Percentiles rank a stretch among this genome's conserved stretches.
Conservation (phyloP, 2,329 filamentous ascomycete species). For the Biscogniauxia sp. region DNA sequence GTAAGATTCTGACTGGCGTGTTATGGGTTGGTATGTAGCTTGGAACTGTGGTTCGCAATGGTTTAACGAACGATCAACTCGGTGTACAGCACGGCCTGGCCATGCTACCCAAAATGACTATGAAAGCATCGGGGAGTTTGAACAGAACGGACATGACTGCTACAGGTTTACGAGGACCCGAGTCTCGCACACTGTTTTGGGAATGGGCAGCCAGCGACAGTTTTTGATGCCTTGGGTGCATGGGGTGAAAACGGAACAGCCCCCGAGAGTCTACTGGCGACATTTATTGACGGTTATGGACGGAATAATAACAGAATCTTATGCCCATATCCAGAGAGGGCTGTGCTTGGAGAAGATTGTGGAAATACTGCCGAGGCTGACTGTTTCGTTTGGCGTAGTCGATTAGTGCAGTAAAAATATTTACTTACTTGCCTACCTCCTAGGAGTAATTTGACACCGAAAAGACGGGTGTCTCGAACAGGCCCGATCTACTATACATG, state of each 20-base stretch:
- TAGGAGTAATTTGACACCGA: no score
- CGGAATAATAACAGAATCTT: background rate
- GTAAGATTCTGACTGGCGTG: slow-evolving; percentile 34
- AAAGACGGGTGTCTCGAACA: no score
- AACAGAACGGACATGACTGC: slow-evolving; percentile 14
- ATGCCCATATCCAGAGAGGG: slow-evolving; percentile 1
- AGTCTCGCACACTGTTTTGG: slow-evolving; percentile 20
- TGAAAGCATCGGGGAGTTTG: slow-evolving; percentile 6
- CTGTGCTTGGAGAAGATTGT: background rate
- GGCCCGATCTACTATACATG: no score
- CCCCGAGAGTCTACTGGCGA: background rate
- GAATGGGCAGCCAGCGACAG: slow-evolving; percentile 12
- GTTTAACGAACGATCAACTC: background rate
- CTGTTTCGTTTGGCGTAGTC: background rate
- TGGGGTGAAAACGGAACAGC: slow-evolving; percentile 21
- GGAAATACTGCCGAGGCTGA: background rate
- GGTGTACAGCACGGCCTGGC: slow-evolving; percentile 14
- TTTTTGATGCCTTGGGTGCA: slow-evolving; percentile 13
- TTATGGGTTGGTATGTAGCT: slow-evolving; percentile 38
- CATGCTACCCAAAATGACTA: slow-evolving; percentile 18
- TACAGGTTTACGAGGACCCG: slow-evolving; percentile 19
- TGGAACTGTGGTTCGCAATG: background rate
- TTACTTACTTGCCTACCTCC: no score
- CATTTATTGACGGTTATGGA: background rate
- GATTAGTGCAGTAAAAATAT: background rate